These are phyloP conservation scores for Capsicum chinense DNA, from an alignment of 257 asterid genomes.

Conservation along the genomic window DNA sequence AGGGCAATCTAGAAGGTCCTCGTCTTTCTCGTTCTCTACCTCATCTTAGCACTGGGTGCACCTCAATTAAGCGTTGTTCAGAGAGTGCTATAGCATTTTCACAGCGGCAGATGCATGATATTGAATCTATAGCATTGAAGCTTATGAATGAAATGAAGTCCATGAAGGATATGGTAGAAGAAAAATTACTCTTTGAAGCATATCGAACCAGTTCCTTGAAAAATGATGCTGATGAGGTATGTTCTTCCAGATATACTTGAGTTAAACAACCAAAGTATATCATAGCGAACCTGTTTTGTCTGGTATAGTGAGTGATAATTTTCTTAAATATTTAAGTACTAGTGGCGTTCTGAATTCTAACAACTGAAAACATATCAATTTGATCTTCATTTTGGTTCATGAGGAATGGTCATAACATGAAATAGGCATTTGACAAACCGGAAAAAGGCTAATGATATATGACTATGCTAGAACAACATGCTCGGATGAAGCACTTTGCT, in stretches of 20 bases:
- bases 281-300: constrained; percentile 1
- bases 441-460: not conserved
- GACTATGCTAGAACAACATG: not conserved
- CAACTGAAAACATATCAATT: not conserved
- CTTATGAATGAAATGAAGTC: constrained; percentile 81
- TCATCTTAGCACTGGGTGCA: constrained; percentile 64
- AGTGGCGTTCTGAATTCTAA: not conserved
- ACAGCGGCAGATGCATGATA: constrained; percentile 84
- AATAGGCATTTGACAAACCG: not conserved
- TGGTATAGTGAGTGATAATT: not conserved
- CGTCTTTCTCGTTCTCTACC: constrained; percentile 66
- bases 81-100: constrained; percentile 86
- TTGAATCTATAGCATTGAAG: constrained; percentile 73
- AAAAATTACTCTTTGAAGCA: constrained; percentile 76
- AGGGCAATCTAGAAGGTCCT: constrained; percentile 69
- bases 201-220: constrained; percentile 68
- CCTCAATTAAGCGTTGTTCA: constrained; percentile 75
- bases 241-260: constrained; percentile 21
- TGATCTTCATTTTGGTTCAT: not conserved
- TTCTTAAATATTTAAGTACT: not conserved
- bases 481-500: not conserved
- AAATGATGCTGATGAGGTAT: constrained; percentile 85
- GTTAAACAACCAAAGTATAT: constrained; percentile 6
- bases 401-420: constrained; percentile 4
- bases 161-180: constrained; percentile 84